A percentile compares a stretch with the other conserved stretches of the same genome.
Conservation (phyloP, 768 basidiomycete species). For the Hypholoma fasciculare region DNA sequence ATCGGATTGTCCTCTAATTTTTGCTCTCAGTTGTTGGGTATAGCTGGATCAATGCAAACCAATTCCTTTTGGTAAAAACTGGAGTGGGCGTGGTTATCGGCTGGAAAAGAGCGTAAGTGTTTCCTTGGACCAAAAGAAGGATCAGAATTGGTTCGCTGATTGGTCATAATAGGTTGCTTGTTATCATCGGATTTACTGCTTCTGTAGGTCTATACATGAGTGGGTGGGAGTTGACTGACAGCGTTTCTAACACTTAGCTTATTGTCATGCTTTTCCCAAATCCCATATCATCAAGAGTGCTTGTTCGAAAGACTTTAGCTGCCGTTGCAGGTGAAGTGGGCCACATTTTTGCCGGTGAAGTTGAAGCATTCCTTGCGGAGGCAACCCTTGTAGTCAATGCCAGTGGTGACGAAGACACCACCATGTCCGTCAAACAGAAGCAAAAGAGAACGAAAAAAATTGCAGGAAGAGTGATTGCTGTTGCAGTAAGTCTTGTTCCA, state of each 20-base stretch:
- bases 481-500: constrained; percentile 28
- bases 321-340: constrained; percentile 35
- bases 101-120: constrained; percentile 42
- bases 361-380: constrained; percentile 46
- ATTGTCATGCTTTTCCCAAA: constrained; percentile 48
- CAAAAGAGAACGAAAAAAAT: constrained; percentile 38
- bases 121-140: not conserved
- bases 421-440: constrained; percentile 26
- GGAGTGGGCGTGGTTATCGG: constrained; percentile 38
- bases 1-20: not conserved
- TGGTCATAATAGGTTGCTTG: constrained; percentile 31
- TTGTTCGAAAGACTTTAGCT: constrained; percentile 41
- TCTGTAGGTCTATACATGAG: constrained; percentile 26
- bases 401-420: constrained; percentile 27
- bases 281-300: constrained; percentile 40
- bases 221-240: not conserved
- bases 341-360: constrained; percentile 36
- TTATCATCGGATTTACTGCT: constrained; percentile 45
- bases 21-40: constrained; percentile 34
- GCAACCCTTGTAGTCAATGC: constrained; percentile 34
- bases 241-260: constrained; percentile 23
- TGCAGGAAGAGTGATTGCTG: constrained; percentile 30
- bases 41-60: constrained; percentile 41
- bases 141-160: too few species aligned
- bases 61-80: constrained; percentile 24